These are phyloP conservation scores for Gracilaria domingensis DNA, from an alignment of 23 red algal species.

Conservation along the genomic window DNA sequence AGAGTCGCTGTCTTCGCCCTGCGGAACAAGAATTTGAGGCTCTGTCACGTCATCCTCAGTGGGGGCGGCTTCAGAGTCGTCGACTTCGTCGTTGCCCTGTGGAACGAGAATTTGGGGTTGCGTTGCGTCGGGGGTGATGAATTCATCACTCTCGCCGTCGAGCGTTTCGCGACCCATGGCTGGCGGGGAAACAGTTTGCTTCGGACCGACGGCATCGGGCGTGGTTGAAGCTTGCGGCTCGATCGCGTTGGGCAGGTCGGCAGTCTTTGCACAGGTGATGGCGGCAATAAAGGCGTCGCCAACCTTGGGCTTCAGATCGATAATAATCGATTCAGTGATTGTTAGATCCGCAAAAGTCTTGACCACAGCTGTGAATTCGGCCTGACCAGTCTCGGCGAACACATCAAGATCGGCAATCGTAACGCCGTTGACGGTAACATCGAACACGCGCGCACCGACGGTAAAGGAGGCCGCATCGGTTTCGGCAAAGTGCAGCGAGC, in stretches of 20 bases:
- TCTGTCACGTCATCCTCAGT: neutral
- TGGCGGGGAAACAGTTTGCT: neutral
- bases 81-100: neutral
- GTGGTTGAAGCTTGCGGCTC: neutral
- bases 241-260: neutral
- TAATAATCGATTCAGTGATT: conserved; percentile 18
- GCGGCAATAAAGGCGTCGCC: conserved; percentile 56
- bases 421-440: conserved; percentile 29
- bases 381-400: conserved; percentile 37
- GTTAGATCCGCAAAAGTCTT: conserved; percentile 55
- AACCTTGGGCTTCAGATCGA: conserved; percentile 24
- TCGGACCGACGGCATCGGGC: neutral
- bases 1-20: neutral
- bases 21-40: neutral
- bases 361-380: conserved; percentile 46
- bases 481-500: conserved; percentile 62
- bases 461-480: conserved; percentile 39
- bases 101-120: neutral
- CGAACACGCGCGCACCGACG: conserved; percentile 55
- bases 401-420: conserved; percentile 36
- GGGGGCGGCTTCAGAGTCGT: neutral
- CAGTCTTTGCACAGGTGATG: conserved; percentile 54
- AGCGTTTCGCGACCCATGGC: conserved; percentile 1
- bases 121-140: neutral
- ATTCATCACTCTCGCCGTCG: neutral